Conservation (phyloP, 495 filamentous ascomycete species). For the Podospora fimiseda region DNA sequence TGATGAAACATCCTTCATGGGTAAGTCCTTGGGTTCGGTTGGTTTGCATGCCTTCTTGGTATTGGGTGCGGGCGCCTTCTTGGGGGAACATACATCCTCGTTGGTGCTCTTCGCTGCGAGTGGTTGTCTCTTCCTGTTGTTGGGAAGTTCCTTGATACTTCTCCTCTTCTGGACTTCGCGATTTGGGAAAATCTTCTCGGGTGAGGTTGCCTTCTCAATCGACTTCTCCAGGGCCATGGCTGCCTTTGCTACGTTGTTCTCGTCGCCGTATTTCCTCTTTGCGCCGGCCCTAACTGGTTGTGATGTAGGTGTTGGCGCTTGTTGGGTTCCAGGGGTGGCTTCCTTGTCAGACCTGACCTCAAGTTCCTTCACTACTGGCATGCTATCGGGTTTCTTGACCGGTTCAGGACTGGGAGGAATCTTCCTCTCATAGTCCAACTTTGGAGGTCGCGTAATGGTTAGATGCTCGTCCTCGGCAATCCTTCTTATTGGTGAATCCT, state of each 20-base stretch:
- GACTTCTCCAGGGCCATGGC: conserved; percentile 23
- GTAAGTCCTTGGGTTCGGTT: conserved; percentile 5
- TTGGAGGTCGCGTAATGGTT: conserved; percentile 3
- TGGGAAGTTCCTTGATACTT: conserved; percentile 31
- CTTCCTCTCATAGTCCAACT: conserved; percentile 18
- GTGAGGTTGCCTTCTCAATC: conserved; percentile 8
- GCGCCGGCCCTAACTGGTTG: conserved; percentile 19
- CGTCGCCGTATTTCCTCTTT: conserved; percentile 32
- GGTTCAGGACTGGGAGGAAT: conserved; percentile 14
- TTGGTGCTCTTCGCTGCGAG: conserved; percentile 43
- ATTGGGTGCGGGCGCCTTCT: conserved; percentile 27
- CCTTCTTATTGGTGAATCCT: conserved; percentile 33
- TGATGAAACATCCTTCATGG: conserved; percentile 7
- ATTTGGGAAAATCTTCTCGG: conserved; percentile 8
- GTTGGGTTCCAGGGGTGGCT: neutral
- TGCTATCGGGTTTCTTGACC: conserved; percentile 8
- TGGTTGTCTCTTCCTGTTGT: conserved; percentile 30
- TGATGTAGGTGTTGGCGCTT: conserved; percentile 1
- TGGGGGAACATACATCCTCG: conserved; percentile 37
- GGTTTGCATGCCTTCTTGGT: conserved; percentile 19
- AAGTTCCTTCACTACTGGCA: conserved; percentile 5
- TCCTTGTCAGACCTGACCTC: conserved; percentile 10
- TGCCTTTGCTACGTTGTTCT: conserved; percentile 17
- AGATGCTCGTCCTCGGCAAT: conserved; percentile 8
- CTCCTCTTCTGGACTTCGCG: conserved; percentile 16